A percentile compares a stretch with the other conserved stretches of the same genome.
Evolutionary conservation across 2,329 filamentous ascomycete genomes (phyloP).

Genomic region (Aspergillus felis): DNA sequence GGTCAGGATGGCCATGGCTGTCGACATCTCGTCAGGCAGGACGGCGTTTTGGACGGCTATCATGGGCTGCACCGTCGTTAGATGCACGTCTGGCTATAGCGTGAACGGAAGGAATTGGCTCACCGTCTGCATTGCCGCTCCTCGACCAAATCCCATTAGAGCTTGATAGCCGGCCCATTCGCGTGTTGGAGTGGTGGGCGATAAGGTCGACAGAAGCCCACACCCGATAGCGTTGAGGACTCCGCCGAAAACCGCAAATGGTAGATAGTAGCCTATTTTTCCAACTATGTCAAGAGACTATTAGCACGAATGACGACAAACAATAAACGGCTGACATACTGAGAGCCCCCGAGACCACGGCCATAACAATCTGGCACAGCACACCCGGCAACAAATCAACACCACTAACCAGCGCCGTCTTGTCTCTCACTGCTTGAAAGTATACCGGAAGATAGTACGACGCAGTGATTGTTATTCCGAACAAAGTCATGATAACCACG

Average conservation of each 20-base stretch:
- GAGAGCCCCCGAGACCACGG: constrained; percentile 30
- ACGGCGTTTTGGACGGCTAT: constrained; percentile 41
- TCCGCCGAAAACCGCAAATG: constrained; percentile 27
- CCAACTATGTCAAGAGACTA: constrained; percentile 13
- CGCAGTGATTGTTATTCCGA: constrained; percentile 29
- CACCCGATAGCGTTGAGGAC: constrained; percentile 30
- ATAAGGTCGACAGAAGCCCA: constrained; percentile 43
- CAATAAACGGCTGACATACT: constrained; percentile 16
- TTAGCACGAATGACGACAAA: neutral
- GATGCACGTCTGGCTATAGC: too few species aligned
- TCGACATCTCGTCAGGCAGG: constrained; percentile 32
- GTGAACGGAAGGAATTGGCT: too few species aligned
- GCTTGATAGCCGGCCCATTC: constrained; percentile 50
- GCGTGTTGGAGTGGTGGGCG: constrained; percentile 30
- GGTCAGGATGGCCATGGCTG: constrained; percentile 39
- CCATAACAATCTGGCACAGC: constrained; percentile 30
- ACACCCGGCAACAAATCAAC: constrained; percentile 24
- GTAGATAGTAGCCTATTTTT: constrained; percentile 33
- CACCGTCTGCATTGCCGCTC: constrained; percentile 21
- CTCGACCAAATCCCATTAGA: constrained; percentile 43
- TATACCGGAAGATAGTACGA: constrained; percentile 49
- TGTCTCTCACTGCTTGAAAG: constrained; percentile 42
- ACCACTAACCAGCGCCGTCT: constrained; percentile 22
- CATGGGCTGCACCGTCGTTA: constrained; percentile 26
- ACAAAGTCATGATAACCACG: constrained; percentile 27